phyloP scores from a whole-genome alignment of 352 stramenopile genomes.

The Phytophthora megakarya region DNA sequence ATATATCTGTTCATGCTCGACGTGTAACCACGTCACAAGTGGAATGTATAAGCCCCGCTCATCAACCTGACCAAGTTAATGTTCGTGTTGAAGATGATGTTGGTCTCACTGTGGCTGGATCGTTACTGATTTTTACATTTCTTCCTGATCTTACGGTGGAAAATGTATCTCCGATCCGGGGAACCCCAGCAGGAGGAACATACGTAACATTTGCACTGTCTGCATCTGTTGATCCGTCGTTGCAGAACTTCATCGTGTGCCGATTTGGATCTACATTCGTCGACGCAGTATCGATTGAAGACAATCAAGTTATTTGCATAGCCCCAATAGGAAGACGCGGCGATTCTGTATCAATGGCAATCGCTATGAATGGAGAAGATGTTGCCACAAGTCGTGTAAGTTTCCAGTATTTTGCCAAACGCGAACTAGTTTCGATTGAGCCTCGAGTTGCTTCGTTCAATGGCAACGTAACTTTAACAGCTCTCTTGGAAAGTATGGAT shows the following conservation, averaged over 20 bases:
- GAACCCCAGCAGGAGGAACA: conserved; percentile 31
- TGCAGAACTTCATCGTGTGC: conserved; percentile 22
- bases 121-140: conserved; percentile 35
- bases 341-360: conserved; percentile 23
- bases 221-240: conserved; percentile 6
- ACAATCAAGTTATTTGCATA: conserved; percentile 28
- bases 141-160: conserved; percentile 38
- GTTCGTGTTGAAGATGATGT: conserved; percentile 25
- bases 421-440: conserved; percentile 36
- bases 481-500: conserved; percentile 24
- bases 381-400: conserved; percentile 1
- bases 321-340: conserved; percentile 16
- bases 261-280: conserved; percentile 35
- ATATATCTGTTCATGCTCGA: conserved; percentile 12
- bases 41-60: conserved; percentile 34
- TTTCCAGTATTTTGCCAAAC: conserved; percentile 37
- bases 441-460: conserved; percentile 21
- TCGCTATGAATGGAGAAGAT: conserved; percentile 38
- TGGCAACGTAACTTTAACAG: conserved; percentile 31
- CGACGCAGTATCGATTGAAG: conserved; percentile 4
- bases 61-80: conserved; percentile 17
- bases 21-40: conserved; percentile 22
- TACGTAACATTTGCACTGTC: conserved; percentile 36
- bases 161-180: conserved; percentile 23
- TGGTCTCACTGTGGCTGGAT: conserved; percentile 6